These are phyloP conservation scores for Penicillium sp. DNA, from an alignment of 2,329 filamentous ascomycete genomes.

Conservation along the genomic window DNA sequence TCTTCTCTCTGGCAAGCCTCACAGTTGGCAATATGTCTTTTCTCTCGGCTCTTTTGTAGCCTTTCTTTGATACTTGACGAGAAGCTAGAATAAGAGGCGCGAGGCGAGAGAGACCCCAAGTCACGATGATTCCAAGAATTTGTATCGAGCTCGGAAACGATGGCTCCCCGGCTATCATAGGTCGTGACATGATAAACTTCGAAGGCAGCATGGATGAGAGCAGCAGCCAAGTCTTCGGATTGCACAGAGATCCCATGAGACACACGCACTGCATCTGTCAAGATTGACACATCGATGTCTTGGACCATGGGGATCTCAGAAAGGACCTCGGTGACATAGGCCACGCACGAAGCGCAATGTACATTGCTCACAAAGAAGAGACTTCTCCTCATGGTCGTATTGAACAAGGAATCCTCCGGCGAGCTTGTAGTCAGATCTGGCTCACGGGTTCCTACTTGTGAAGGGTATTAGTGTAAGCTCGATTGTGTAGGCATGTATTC, in stretches of 20 bases:
- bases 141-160: conserved; percentile 46
- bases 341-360: conserved; percentile 57
- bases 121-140: conserved; percentile 38
- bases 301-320: conserved; percentile 43
- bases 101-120: conserved; percentile 32
- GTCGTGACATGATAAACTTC: conserved; percentile 54
- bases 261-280: conserved; percentile 52
- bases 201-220: conserved; percentile 53
- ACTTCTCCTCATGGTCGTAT: conserved; percentile 28
- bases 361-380: conserved; percentile 55
- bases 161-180: conserved; percentile 39
- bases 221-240: conserved; percentile 43
- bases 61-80: conserved; percentile 31
- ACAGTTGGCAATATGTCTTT: conserved; percentile 57
- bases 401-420: conserved; percentile 6
- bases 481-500: conserved; percentile 28
- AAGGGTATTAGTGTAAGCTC: conserved; percentile 33
- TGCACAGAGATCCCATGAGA: conserved; percentile 42
- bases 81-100: conserved; percentile 27
- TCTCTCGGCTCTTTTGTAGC: conserved; percentile 30
- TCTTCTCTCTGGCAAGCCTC: conserved; percentile 55
- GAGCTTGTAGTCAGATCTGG: conserved; percentile 29
- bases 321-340: conserved; percentile 53
- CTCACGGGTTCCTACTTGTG: conserved; percentile 38
- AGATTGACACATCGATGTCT: conserved; percentile 50